Evolutionary conservation across 257 asterid genomes (phyloP).

Genomic region (Penstemon davidsonii): DNA sequence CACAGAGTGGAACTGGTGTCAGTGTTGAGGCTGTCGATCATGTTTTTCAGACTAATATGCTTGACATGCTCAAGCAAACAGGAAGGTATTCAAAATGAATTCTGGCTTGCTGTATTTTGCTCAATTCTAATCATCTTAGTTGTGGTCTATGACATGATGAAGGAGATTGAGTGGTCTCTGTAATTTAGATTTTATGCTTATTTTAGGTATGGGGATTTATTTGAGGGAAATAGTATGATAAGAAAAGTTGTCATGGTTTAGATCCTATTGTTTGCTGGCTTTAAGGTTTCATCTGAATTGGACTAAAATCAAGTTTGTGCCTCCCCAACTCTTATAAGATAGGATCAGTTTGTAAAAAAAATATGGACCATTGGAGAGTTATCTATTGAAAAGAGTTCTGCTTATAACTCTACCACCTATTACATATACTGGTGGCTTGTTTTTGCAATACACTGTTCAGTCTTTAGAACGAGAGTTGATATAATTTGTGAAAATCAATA

Average conservation of each 20-base stretch:
- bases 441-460: neutral
- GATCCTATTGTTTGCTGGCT: neutral
- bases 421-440: neutral
- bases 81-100: slow-evolving; percentile 52
- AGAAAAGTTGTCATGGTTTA: neutral
- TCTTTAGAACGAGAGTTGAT: slow-evolving; percentile 6
- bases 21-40: slow-evolving; percentile 99
- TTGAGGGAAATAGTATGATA: neutral
- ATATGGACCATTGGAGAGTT: neutral
- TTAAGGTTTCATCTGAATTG: neutral
- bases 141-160: neutral
- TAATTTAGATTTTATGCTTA: slow-evolving; percentile 15
- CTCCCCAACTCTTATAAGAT: neutral
- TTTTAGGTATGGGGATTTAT: neutral
- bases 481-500: neutral
- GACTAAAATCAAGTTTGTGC: neutral
- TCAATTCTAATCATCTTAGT: neutral
- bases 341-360: too few species aligned
- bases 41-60: slow-evolving; percentile 97
- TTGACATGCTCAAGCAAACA: slow-evolving; percentile 97
- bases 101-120: neutral
- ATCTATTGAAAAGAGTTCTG: too few species aligned
- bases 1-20: slow-evolving; percentile 98
- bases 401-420: too few species aligned
- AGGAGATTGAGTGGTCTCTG: slow-evolving; percentile 20